phyloP scores from a whole-genome alignment of 2,329 filamentous ascomycete genomes.

The Bipolaris zeicola region DNA sequence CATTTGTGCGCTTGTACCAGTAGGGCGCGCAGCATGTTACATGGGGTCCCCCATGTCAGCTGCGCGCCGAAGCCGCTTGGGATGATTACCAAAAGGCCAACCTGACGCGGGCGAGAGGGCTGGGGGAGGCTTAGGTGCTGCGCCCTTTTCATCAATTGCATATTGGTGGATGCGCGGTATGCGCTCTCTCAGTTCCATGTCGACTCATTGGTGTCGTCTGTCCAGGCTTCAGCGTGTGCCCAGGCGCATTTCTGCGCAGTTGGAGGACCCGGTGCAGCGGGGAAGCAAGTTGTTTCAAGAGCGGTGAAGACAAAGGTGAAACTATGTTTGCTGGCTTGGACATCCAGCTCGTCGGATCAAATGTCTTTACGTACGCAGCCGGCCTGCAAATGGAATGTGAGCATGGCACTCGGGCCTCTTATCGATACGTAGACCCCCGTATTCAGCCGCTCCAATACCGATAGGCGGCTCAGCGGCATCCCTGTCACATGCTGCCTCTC shows the following conservation, averaged over 20 bases:
- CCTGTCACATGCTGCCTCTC: conserved; percentile 21
- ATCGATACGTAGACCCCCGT: conserved; percentile 19
- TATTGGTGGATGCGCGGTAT: conserved; percentile 11
- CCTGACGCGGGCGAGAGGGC: conserved; percentile 26
- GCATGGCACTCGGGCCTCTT: conserved; percentile 17
- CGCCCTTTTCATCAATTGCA: conserved; percentile 31
- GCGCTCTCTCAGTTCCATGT: conserved; percentile 1
- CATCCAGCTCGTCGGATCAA: conserved; percentile 11
- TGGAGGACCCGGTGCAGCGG: neutral
- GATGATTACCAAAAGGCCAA: conserved; percentile 33
- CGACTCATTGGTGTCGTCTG: neutral
- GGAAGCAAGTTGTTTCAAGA: neutral
- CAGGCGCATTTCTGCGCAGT: neutral
- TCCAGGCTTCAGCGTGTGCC: neutral
- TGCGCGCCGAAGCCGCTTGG: conserved; percentile 31
- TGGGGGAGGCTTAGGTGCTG: conserved; percentile 34
- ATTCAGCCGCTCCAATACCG: conserved; percentile 8
- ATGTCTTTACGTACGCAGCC: conserved; percentile 1
- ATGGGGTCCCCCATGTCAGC: conserved; percentile 29
- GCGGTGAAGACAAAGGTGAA: conserved; percentile 10
- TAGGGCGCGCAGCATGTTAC: conserved; percentile 36
- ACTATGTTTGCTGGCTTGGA: conserved; percentile 6
- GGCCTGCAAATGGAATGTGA: conserved; percentile 14
- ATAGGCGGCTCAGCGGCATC: conserved; percentile 6
- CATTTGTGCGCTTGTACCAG: conserved; percentile 18